Evolutionary conservation across 306 rosid species (phyloP), one percentile per base, ranked within the genome.

Genomic region (Macrotyloma uniflorum): DNA sequence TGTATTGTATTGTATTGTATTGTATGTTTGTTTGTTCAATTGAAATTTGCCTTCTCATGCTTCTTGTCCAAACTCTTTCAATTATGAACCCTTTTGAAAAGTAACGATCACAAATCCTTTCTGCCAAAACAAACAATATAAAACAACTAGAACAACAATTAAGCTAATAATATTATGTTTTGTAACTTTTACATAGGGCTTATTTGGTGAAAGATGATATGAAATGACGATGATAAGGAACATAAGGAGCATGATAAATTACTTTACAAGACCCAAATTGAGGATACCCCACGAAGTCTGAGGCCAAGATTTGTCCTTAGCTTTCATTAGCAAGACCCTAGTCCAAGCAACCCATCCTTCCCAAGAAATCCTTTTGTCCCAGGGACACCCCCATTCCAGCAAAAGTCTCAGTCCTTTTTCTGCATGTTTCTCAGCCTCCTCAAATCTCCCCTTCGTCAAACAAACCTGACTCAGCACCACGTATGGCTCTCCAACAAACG

Each of bases 321-420:
- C 90, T 73, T 91, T 95, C 92, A 86, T 88, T 8, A 83, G 46
- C 87, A 94, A 38, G 6, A 92, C 93, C 70, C 98, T 87, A 0
- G 50, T 83, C 98, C 98, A 92, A 55, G 98, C 85, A 89, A 95
- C 76, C 98, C 98, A 95, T 0, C 98, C 98, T 70, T 92, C 93
- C 98, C 98, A 95, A 11, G 98, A 83, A 76, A 80, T 88, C 85
- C 98, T 87, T 91, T 94, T 94, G 79, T 94, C 98, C 98, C 97
- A 94, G 1, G 92, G 85, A 72, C 91, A 83, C 0, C 91, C 97
- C 98, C 98, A 95, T 81, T 88, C 87, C 67, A 95, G 42, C 71
- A 92, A 2, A 33, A 91, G 88, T 2, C 47, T 87, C 71, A 95
- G 2, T 22, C 97, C 98, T 81, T 54, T 91, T 83, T 83, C 88